Evolutionary conservation across 371 early-diverging fungal species (phyloP).

Genomic region (Actinomortierella ambigua): DNA sequence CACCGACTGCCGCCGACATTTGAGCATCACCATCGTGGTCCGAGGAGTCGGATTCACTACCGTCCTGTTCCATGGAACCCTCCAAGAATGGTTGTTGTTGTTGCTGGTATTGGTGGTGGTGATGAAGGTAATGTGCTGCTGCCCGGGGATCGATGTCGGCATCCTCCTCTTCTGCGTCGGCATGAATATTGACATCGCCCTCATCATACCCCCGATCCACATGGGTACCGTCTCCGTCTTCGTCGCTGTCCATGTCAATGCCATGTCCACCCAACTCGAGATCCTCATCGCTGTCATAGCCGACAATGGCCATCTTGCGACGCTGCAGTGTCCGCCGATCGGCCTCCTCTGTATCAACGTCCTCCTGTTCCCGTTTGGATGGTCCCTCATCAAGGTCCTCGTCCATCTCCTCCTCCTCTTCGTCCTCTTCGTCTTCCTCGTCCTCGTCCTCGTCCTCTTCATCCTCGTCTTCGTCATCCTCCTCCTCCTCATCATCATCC

Average conservation of each 20-base stretch:
- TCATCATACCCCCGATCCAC: background rate
- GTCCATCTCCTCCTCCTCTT: conserved; percentile 40
- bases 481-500: conserved; percentile 23
- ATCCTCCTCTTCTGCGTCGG: conserved; percentile 4
- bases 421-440: conserved; percentile 15
- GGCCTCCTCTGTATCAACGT: conserved; percentile 1
- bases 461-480: conserved; percentile 15
- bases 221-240: background rate
- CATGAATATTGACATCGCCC: too few relatives aligned
- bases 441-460: conserved; percentile 28
- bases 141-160: conserved; percentile 3
- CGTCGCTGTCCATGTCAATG: background rate
- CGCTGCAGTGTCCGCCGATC: background rate
- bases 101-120: too few relatives aligned
- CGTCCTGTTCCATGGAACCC: too few relatives aligned
- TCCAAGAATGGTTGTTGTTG: too few relatives aligned
- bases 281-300: background rate
- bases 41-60: too few relatives aligned
- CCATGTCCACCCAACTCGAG: background rate
- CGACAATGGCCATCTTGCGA: background rate
- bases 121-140: too few relatives aligned
- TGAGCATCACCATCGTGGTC: too few relatives aligned
- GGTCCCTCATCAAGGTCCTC: conserved; percentile 5
- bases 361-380: background rate
- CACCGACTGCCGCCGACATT: background rate